These are phyloP conservation scores for Pinus taeda DNA, from an alignment of 75 land plant genomes.

Conservation along the genomic window DNA sequence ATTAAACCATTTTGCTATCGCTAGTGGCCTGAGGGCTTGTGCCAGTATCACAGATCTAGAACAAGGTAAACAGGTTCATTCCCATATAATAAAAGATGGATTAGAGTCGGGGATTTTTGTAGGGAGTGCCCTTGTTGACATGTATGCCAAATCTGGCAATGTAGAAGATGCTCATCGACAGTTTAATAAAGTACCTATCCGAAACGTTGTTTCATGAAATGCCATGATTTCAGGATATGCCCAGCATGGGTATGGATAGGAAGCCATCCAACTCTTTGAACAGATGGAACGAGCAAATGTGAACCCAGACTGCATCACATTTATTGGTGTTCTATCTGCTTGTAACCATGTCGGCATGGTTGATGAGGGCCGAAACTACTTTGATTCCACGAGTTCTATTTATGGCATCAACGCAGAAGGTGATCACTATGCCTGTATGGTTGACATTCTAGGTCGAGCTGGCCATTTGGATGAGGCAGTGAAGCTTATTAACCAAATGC, in stretches of 20 bases:
- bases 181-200: slow-evolving; percentile 26
- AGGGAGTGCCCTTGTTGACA: slow-evolving; percentile 37
- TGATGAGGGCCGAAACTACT: slow-evolving; percentile 23
- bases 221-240: slow-evolving; percentile 63
- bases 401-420: slow-evolving; percentile 31
- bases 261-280: slow-evolving; percentile 25
- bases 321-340: slow-evolving; percentile 49
- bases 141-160: slow-evolving; percentile 55
- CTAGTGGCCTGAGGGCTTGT: too few relatives aligned
- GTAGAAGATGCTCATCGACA: slow-evolving; percentile 32
- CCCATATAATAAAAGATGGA: slow-evolving; percentile 15
- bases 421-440: slow-evolving; percentile 53
- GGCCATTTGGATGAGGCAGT: slow-evolving; percentile 40
- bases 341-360: slow-evolving; percentile 55
- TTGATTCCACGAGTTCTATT: slow-evolving; percentile 28
- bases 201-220: slow-evolving; percentile 54
- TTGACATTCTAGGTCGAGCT: slow-evolving; percentile 43
- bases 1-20: too few relatives aligned
- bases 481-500: slow-evolving; percentile 31
- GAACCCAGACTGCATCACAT: slow-evolving; percentile 44
- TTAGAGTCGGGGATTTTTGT: slow-evolving; percentile 21
- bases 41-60: slow-evolving; percentile 5
- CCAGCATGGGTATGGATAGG: slow-evolving; percentile 29
- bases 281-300: slow-evolving; percentile 27
- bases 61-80: slow-evolving; percentile 40